Base-by-base conservation (phyloP, 306 rosid genomes). In the Sicyos edulis region DNA sequence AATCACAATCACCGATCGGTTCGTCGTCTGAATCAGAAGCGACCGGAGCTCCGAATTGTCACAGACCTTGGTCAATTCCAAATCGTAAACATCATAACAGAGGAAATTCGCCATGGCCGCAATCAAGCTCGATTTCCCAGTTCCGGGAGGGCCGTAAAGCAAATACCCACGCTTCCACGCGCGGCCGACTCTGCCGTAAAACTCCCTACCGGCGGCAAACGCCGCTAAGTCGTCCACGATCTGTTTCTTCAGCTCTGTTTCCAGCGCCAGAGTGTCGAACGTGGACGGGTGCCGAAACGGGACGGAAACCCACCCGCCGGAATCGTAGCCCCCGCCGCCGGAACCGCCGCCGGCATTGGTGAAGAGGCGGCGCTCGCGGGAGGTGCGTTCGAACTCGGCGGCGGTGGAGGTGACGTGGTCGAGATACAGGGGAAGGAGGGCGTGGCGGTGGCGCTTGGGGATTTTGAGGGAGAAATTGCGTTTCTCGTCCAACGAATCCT, bases 161-260 rank as follows among this genome's bases (percentile, higher is more conserved):
- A 89, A 72, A 72, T 91, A 91, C 8, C 97, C 97, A 0, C 96
- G 87, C 15, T 91, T 91, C 97, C 97, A 91, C 0, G 97, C 96
- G 3, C 96, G 87, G 0, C 97, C 96, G 44, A 91, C 96, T 61
- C 91, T 80, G 20, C 85, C 83, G 21, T 91, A 91, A 56, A 89
- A 89, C 54, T 86, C 93, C 57, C 74, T 86, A 2, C 97, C 97
- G 22, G 80, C 73, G 0, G 96, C 59, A 14, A 91, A 91, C 2
- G 88, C 85, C 0, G 82, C 85, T 29, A 91, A 76, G 53, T 91
- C 97, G n/a, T 78, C 75, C 10, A 84, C 86, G 0, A 91, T 83
- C 62, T 87, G 90, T 26, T 79, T 87, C 78, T 91, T 91, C 3
- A 89, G 61, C 4, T 89, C 87, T 0, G 90, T 88, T 42, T 91